Evolutionary conservation across 2,329 filamentous ascomycete genomes (phyloP).

Genomic region (Massarina eburnea): DNA sequence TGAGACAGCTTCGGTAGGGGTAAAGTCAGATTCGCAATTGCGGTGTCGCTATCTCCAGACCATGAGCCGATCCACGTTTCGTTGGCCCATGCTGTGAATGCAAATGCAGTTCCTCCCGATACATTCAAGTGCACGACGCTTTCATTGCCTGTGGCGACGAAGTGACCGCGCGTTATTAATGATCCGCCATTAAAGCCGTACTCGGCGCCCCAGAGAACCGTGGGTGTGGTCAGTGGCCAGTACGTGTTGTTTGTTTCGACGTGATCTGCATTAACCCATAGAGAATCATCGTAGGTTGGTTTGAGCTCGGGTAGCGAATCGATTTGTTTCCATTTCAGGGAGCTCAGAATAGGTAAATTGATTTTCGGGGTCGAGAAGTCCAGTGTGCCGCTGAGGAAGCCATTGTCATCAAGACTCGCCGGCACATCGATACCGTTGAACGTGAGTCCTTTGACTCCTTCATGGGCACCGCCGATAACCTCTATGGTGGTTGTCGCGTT

Average conservation of each 20-base stretch:
- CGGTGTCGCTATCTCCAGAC: constrained; percentile 53
- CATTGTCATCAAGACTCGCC: constrained; percentile 44
- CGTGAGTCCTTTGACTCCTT: constrained; percentile 51
- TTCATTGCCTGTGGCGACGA: constrained; percentile 63
- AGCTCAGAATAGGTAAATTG: constrained; percentile 57
- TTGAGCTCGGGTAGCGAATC: constrained; percentile 70
- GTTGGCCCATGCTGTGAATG: constrained; percentile 67
- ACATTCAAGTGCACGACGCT: constrained; percentile 56
- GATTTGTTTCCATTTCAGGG: constrained; percentile 65
- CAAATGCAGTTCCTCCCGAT: constrained; percentile 67
- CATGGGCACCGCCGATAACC: constrained; percentile 63
- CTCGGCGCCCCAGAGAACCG: constrained; percentile 63
- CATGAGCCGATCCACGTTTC: constrained; percentile 64
- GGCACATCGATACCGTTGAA: constrained; percentile 58
- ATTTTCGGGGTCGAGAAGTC: constrained; percentile 54
- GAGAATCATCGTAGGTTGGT: constrained; percentile 64
- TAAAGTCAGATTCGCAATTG: constrained; percentile 58
- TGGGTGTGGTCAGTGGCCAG: constrained; percentile 42
- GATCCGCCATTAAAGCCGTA: constrained; percentile 71
- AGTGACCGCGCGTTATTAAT: constrained; percentile 68
- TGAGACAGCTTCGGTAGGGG: constrained; percentile 52
- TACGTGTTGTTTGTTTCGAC: constrained; percentile 58
- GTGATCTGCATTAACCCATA: constrained; percentile 63
- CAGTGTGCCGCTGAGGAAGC: constrained; percentile 55
- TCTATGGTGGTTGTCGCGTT: constrained; percentile 68